A percentile compares a stretch with the other conserved stretches of the same genome.
Evolutionary conservation across 2,329 filamentous ascomycete genomes (phyloP).

Genomic region (Boeremia exigua): DNA sequence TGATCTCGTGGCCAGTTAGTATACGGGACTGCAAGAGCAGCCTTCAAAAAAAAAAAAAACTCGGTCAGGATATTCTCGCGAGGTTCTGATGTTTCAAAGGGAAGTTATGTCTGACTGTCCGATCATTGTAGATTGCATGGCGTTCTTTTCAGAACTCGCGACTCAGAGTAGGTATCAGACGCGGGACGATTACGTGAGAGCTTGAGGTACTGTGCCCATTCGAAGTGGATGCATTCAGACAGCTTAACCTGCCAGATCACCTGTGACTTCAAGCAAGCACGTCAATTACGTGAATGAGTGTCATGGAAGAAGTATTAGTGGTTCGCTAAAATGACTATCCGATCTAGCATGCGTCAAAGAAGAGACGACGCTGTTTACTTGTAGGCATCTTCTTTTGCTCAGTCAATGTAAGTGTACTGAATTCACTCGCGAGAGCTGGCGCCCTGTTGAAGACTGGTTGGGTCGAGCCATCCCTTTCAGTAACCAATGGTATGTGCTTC

Average conservation of each 20-base stretch:
- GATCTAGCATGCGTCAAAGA: conserved; percentile 2
- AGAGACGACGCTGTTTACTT: conserved; percentile 12
- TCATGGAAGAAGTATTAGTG: conserved; percentile 14
- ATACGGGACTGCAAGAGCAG: not conserved
- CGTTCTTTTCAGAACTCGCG: conserved; percentile 6
- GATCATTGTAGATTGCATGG: conserved; percentile 14
- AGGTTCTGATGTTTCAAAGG: conserved; percentile 1
- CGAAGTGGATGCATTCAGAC: conserved; percentile 12
- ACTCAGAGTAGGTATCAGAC: conserved; percentile 2
- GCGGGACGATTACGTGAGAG: conserved; percentile 9
- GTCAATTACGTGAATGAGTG: conserved; percentile 5
- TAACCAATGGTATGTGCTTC: not conserved
- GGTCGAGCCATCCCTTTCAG: conserved; percentile 16
- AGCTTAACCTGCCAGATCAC: conserved; percentile 16
- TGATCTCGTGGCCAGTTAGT: not conserved
- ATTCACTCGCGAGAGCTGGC: not conserved
- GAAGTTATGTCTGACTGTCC: too few relatives aligned
- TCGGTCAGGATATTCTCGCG: not conserved
- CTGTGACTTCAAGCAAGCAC: conserved; percentile 9
- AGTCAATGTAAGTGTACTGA: conserved; percentile 3
- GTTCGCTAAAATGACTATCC: conserved; percentile 6
- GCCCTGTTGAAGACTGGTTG: conserved; percentile 6
- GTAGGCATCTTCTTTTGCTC: conserved; percentile 7
- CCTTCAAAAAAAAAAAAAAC: conserved; percentile 4
- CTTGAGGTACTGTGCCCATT: conserved; percentile 6